Evolutionary conservation across 495 filamentous ascomycete genomes (phyloP).

Genomic region (Jackrogersella multiformis): DNA sequence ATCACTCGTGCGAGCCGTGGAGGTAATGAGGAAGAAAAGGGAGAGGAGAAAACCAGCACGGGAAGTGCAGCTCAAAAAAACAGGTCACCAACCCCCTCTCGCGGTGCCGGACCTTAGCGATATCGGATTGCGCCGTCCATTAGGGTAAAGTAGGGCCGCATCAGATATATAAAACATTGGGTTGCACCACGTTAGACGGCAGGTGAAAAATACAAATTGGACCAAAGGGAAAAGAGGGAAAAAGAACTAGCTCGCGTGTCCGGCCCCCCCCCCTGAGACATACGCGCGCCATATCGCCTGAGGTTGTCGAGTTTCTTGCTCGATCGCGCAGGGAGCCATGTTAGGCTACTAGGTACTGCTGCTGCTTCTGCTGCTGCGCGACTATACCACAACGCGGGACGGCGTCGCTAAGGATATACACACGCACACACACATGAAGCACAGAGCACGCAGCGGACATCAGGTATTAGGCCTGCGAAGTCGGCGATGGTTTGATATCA

Average conservation of each 20-base stretch:
- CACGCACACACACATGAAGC: neutral
- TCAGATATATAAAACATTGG: constrained; percentile 39
- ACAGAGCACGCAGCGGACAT: constrained; percentile 12
- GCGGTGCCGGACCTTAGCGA: constrained; percentile 24
- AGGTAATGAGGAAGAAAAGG: neutral
- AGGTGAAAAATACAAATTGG: neutral
- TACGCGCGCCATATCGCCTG: constrained; percentile 28
- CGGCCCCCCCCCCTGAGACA: neutral
- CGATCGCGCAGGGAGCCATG: constrained; percentile 42
- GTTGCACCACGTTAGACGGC: constrained; percentile 36
- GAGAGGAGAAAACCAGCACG: neutral
- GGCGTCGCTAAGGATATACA: constrained; percentile 4
- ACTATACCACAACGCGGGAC: constrained; percentile 17
- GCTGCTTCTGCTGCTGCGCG: constrained; percentile 19
- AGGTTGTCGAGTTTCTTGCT: constrained; percentile 2
- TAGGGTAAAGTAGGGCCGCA: constrained; percentile 21
- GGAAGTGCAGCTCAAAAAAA: constrained; percentile 10
- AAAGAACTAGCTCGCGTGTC: constrained; percentile 30
- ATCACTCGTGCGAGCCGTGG: neutral
- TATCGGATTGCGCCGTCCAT: constrained; percentile 33
- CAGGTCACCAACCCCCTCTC: constrained; percentile 1
- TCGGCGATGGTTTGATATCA: constrained; percentile 25
- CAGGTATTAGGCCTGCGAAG: constrained; percentile 5
- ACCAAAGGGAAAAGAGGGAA: constrained; percentile 14
- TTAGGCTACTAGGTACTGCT: constrained; percentile 5